These are phyloP conservation scores for Diatrype stigma DNA, from an alignment of 2,329 filamentous ascomycete species.

Conservation along the genomic window DNA sequence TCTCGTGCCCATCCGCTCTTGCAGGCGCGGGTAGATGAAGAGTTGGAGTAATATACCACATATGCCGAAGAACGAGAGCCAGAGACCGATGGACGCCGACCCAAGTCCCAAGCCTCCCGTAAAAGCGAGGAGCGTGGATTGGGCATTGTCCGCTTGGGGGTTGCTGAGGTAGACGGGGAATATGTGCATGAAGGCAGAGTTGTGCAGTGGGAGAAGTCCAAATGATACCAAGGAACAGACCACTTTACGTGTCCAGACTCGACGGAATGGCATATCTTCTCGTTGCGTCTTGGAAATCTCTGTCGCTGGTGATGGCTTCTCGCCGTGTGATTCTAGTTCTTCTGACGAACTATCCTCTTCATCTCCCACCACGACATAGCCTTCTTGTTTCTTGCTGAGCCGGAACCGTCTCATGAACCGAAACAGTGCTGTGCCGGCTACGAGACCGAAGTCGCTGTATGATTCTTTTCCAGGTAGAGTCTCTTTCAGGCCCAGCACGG, in stretches of 20 bases:
- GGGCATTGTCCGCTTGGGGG: conserved; percentile 38
- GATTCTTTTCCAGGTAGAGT: conserved; percentile 32
- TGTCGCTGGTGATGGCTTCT: conserved; percentile 10
- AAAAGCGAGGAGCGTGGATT: conserved; percentile 44
- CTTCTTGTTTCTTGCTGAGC: conserved; percentile 2
- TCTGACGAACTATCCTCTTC: conserved; percentile 15
- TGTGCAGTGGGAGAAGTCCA: conserved; percentile 56
- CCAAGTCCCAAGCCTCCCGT: conserved; percentile 54
- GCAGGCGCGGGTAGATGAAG: conserved; percentile 56
- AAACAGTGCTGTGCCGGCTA: conserved; percentile 7
- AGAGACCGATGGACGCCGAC: conserved; percentile 28
- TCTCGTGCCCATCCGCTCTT: conserved; percentile 55
- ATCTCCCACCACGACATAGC: conserved; percentile 12
- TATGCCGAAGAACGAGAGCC: conserved; percentile 56
- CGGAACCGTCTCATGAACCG: conserved; percentile 10
- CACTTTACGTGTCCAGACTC: conserved; percentile 28
- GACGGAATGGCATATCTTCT: conserved; percentile 12
- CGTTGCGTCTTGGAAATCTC: conserved; percentile 6
- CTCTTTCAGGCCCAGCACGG: conserved; percentile 31
- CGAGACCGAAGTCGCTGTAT: conserved; percentile 16
- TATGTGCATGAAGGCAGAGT: conserved; percentile 59
- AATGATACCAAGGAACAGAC: conserved; percentile 31
- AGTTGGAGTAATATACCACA: conserved; percentile 59
- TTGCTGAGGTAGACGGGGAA: conserved; percentile 61
- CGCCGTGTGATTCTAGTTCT: conserved; percentile 4